These are phyloP conservation scores for Quaeritorhiza haematococci DNA, from an alignment of 371 early-diverging fungal genomes.

Conservation along the genomic window DNA sequence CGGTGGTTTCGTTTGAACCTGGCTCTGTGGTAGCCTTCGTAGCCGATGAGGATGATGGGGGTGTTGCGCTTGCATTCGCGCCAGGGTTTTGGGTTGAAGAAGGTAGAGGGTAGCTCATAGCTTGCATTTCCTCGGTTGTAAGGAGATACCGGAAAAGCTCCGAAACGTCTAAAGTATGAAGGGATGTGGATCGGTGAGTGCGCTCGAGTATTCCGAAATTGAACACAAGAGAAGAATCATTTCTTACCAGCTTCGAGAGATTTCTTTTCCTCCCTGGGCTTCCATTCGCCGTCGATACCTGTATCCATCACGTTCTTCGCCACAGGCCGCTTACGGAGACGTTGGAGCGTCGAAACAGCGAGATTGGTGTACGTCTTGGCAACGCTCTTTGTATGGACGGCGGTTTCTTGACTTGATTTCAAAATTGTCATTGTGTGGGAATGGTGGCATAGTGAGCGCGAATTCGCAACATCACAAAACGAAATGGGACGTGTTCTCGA, in stretches of 20 bases:
- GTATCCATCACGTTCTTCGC: slow-evolving; percentile 20
- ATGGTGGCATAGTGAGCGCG: background rate
- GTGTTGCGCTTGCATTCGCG: too few species aligned
- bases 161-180: background rate
- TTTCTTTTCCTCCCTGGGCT: background rate
- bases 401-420: background rate
- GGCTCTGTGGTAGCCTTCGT: too few species aligned
- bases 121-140: background rate
- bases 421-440: background rate
- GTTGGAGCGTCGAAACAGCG: slow-evolving; percentile 5
- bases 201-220: background rate
- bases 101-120: background rate
- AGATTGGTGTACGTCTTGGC: slow-evolving; percentile 1
- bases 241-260: background rate
- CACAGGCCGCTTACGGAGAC: slow-evolving; percentile 23
- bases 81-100: slow-evolving; percentile 4
- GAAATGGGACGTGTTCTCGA: background rate
- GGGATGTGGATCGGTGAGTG: background rate
- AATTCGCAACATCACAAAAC: background rate
- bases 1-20: background rate
- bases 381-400: background rate
- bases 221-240: slow-evolving; percentile 1
- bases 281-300: slow-evolving; percentile 36
- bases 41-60: too few species aligned
- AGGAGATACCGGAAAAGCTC: background rate